Conservation (phyloP, 768 basidiomycete species). For the Mycena galericulata region DNA sequence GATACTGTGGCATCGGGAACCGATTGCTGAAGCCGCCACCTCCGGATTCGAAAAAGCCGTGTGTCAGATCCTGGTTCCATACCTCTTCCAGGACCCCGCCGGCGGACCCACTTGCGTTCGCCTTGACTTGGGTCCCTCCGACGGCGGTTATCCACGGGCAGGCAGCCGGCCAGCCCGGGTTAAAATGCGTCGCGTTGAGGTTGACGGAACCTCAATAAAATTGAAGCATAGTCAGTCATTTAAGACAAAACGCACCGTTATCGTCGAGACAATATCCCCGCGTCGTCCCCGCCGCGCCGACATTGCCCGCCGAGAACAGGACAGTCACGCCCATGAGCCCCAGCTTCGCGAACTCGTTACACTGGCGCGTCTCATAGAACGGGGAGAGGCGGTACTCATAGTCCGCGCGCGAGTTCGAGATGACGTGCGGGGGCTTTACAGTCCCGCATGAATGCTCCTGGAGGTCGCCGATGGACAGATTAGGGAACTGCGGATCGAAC, state of each 20-base stretch:
- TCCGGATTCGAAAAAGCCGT: constrained; percentile 49
- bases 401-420: constrained; percentile 55
- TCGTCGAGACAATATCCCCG: constrained; percentile 52
- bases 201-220: constrained; percentile 49
- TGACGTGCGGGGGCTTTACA: constrained; percentile 53
- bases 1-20: constrained; percentile 56
- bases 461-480: constrained; percentile 43
- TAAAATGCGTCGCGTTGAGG: constrained; percentile 51
- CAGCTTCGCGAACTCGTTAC: constrained; percentile 61
- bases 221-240: not conserved
- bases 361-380: constrained; percentile 55
- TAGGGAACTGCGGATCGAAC: constrained; percentile 47
- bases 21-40: constrained; percentile 52
- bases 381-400: constrained; percentile 51
- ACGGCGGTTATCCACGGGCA: constrained; percentile 61
- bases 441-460: constrained; percentile 53
- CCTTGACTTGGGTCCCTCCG: constrained; percentile 58
- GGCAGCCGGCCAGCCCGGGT: constrained; percentile 57
- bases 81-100: constrained; percentile 44
- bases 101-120: constrained; percentile 40
- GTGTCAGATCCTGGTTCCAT: constrained; percentile 44
- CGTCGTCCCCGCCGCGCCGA: constrained; percentile 52
- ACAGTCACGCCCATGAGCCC: constrained; percentile 63
- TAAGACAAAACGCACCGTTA: constrained; percentile 42
- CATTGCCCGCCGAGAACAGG: constrained; percentile 55